A percentile compares a stretch with the other conserved stretches of the same genome.
Evolutionary conservation across 345 rosid genomes (phyloP).

Genomic region (Lepidium africanum): DNA sequence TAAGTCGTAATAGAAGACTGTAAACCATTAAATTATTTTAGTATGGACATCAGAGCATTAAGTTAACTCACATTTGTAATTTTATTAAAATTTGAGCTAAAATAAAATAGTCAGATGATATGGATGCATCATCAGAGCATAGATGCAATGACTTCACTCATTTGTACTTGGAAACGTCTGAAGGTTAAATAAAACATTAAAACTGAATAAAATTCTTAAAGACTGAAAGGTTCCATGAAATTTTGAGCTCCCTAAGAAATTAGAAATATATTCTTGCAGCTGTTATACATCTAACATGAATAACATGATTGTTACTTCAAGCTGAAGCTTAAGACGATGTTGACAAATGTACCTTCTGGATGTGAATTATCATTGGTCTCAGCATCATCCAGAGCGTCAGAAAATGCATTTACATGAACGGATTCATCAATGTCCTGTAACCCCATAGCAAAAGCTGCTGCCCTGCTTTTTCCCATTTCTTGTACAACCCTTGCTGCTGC

Average conservation of each 20-base stretch:
- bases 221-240: conserved; percentile 3
- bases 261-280: neutral
- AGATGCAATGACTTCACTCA: conserved; percentile 1
- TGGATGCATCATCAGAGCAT: conserved; percentile 2
- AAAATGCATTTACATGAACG: conserved; percentile 52
- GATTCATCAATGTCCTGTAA: conserved; percentile 89
- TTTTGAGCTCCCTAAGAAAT: conserved; percentile 4
- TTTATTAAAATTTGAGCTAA: neutral
- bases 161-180: neutral
- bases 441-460: conserved; percentile 94
- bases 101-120: conserved; percentile 5
- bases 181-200: neutral
- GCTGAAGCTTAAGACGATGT: neutral
- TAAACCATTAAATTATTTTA: neutral
- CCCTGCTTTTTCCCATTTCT: conserved; percentile 97
- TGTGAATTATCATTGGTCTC: conserved; percentile 70
- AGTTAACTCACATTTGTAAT: neutral
- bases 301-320: neutral
- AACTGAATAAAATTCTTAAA: neutral
- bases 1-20: neutral
- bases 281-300: conserved; percentile 1
- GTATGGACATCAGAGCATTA: neutral
- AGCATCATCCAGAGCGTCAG: conserved; percentile 60
- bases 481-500: conserved; percentile 99
- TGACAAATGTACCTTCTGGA: conserved; percentile 55